Base-by-base conservation (phyloP, 73 alveolate species). In the Paramecium pentaurelia region DNA sequence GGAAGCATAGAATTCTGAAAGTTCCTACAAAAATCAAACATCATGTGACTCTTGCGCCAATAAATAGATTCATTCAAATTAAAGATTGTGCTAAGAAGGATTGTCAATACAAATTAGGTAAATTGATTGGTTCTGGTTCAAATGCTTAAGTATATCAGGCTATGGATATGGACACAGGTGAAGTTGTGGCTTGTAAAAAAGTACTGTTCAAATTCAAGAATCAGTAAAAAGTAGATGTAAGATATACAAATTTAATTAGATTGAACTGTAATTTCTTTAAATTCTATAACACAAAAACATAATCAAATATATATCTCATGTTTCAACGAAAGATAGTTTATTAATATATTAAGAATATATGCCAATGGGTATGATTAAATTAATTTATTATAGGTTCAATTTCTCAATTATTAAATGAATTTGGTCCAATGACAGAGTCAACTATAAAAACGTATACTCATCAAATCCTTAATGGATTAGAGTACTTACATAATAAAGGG, bases 401-500 rank as follows among this genome's bases (percentile, higher is more conserved):
- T 20, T 25, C 60, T 44, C 47, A 34, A 73, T 44, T 73, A 20
- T 38, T 80, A 20, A 45, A 89, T 58, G 75, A 89, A 28, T 45
- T 80, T 80, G 91, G 91, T 8, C 44, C 91, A 80, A 42, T 86
- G 38, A 34, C 34, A 10, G 93, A 86, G 38, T 8, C 87, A 16
- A 32, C 44, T 10, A 59, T 86, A 16, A 86, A 59, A 40, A 8
- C 32, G 2, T 86, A 86, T 49, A 18, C 60, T 60, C 22, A 22
- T 22, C 27, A 96, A 92, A 94, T 95, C 25, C 88, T 97, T 14
- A 94, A 93, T 34, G 93, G 93, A 2, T 68, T 86, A 18, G 86
- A 37, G 32, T 86, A 86, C 34, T 59, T 86, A 28, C 93, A 86
- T 40, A 18, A 38, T 9, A 59, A 86, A 45, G 27, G 88, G 6